These are phyloP conservation scores for Raffaelea deltoideospora DNA, from an alignment of 2,329 filamentous ascomycete genomes.

Conservation along the genomic window DNA sequence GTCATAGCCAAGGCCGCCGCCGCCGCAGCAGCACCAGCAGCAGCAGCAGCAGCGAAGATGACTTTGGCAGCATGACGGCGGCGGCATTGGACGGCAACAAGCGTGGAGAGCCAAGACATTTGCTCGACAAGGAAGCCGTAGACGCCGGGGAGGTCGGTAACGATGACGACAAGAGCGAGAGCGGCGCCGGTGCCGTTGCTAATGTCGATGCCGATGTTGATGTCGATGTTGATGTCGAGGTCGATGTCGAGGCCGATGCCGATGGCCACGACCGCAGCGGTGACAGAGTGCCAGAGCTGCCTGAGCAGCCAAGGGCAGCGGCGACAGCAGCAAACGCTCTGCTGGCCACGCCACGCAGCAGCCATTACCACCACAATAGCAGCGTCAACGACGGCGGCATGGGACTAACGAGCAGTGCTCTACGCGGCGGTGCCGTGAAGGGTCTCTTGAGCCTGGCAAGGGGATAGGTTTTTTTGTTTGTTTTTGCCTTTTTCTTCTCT, in stretches of 20 bases:
- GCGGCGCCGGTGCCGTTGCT: slow-evolving; percentile 1
- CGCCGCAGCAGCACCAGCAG: background rate
- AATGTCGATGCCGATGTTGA: no score
- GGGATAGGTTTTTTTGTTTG: slow-evolving; percentile 4
- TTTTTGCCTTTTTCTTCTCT: no score
- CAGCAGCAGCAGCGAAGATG: background rate
- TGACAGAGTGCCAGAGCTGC: background rate
- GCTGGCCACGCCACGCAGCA: background rate
- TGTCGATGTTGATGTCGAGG: no score
- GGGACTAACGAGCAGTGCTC: slow-evolving; percentile 26
- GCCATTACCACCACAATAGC: background rate
- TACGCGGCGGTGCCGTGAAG: slow-evolving; percentile 34
- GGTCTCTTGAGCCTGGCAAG: slow-evolving; percentile 28
- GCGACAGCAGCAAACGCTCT: background rate
- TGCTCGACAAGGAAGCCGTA: background rate
- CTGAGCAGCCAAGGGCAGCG: background rate
- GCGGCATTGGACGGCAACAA: no score
- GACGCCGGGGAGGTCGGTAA: background rate
- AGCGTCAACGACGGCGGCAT: slow-evolving; percentile 6
- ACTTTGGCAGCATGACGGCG: no score
- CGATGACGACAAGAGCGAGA: slow-evolving; percentile 4
- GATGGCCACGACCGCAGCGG: background rate
- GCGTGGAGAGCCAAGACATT: no score
- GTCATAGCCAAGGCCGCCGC: background rate
- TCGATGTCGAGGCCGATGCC: no score